Base-by-base conservation (phyloP, 2,329 filamentous ascomycete genomes). In the Ceratocystis smalleyi region DNA sequence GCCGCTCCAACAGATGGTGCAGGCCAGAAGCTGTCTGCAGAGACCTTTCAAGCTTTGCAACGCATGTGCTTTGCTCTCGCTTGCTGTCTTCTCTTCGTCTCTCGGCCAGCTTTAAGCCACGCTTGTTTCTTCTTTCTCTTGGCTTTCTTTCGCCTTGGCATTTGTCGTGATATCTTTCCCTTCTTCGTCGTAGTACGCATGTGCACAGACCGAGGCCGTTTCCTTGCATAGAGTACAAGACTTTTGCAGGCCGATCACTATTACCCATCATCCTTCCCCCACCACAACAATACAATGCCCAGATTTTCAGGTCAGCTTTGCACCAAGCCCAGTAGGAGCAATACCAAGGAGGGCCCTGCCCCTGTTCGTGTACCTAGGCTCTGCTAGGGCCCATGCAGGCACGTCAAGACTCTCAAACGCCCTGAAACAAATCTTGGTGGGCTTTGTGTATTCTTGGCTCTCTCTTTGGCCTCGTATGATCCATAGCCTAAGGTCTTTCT, bases 351-450 rank as follows among this genome's bases (percentile, higher is more conserved):
- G 12, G 35, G 15, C 35, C 35, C 35, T 40, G 8, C 35, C 35
- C 35, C 35, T 40, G 35, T 15, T 40, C 35, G 10, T 40, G 35
- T 40, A 5, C 35, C 35, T 40, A 40, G 35, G 12, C 35, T 3
- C 35, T 40, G 35, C 35, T 19, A n/a, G n/a, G 47, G 47, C 54
- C 54, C 54, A 1, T 57, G 54, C 54, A 30, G 3, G 15, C 17
- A 57, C 27, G 54, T 57, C 54, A 57, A 35, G 35, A 62, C 63
- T 62, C 61, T 64, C 59, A 66, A 61, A 61, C 59, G 66, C 49
- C 61, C 61, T 62, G 55, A 57, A 65, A 66, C 64, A 63, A 49
- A 51, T 51, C 30, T 57, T n/a, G 27, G 35, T 57, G n/a, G 24
- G 54, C 30, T n/a, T 51, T 10, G 35, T 12, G 15, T 40, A 15